Evolutionary conservation across 176 grass and related monocot genomes (phyloP), one percentile per base, ranked within the genome.

Genomic region (Luzula sylvatica): DNA sequence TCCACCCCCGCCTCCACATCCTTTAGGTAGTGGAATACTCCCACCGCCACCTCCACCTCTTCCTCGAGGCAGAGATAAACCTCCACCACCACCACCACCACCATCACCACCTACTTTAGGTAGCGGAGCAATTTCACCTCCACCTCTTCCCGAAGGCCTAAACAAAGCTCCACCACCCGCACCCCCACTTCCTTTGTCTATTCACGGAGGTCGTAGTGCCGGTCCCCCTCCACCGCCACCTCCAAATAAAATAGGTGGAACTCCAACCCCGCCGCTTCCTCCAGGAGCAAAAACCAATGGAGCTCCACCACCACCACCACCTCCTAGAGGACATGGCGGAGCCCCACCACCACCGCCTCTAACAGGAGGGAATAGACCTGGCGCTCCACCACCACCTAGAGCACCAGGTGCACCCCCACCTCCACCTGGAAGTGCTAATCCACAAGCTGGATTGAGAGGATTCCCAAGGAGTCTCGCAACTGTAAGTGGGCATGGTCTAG

Each of bases 401-500:
- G 27, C 66, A 32, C 75, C 71, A 58, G 75, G 71, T 6, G 75
- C 83, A 5, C 88, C 83, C 23, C 78, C 82, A 6, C 82, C 88
- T 53, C 82, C 67, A 53, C 16, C 32, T 16, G 42, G 53, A 20
- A 23, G 4, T 30, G 22, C 23, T 46, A 50, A 61, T 45, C 24
- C 57, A 53, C 58, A 62, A 38, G 58, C 23, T 42, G 61, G 79
- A 18, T 67, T 67, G 61, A 81, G 69, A 61, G 77, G 77, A 3
- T 60, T 71, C 26, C 57, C 76, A 44, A 8, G 59, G 18, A 64
- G 71, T 38, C 72, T 86, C 64, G 68, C 66, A 15, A 43, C 76
- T 29, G 83, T 73, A 78, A 85, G 80, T 52, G 83, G 89, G 14
- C 70, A 45, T 56, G 78, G 81, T 32, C 72, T 87, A 65, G 30